phyloP scores from a whole-genome alignment of 768 basidiomycete genomes.

The Peribolospora kevripleyi region DNA sequence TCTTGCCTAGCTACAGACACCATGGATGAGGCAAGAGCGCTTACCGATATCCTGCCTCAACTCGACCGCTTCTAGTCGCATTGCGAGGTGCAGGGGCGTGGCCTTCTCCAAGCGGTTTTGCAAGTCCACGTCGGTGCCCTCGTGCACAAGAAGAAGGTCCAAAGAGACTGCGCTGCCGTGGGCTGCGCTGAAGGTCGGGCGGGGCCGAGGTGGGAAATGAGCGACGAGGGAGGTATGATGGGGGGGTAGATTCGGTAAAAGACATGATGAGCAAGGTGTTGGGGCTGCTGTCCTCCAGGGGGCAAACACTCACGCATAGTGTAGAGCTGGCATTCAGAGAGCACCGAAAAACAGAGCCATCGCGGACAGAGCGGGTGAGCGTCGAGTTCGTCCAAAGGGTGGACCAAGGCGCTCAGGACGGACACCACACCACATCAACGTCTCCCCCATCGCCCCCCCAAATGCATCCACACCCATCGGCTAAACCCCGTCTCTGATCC shows the following conservation, averaged over 20 bases:
- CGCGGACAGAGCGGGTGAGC: not conserved
- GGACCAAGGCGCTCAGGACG: too few relatives aligned
- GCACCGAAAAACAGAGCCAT: not conserved
- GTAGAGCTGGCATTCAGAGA: slow-evolving; percentile 28
- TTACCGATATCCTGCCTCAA: slow-evolving; percentile 27
- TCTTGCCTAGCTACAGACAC: too few relatives aligned
- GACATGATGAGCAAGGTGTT: not conserved
- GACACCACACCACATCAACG: too few relatives aligned
- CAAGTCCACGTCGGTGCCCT: slow-evolving; percentile 59
- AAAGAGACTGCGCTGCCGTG: slow-evolving; percentile 5
- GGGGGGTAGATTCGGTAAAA: too few relatives aligned
- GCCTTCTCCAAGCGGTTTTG: slow-evolving; percentile 41
- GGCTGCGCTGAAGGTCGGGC: slow-evolving; percentile 2
- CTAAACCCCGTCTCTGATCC: too few relatives aligned
- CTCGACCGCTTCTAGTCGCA: slow-evolving; percentile 29
- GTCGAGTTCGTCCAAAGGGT: too few relatives aligned
- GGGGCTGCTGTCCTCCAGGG: not conserved
- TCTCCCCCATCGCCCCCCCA: too few relatives aligned
- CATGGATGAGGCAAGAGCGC: too few relatives aligned
- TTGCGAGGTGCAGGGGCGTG: slow-evolving; percentile 57
- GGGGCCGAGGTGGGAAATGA: slow-evolving; percentile 14
- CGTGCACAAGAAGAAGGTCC: slow-evolving; percentile 34
- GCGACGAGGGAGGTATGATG: not conserved
- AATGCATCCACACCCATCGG: too few relatives aligned
- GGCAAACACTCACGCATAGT: slow-evolving; percentile 37